Evolutionary conservation across 148 eudicot genomes (phyloP).

Genomic region (Chenopodium berlandieri): DNA sequence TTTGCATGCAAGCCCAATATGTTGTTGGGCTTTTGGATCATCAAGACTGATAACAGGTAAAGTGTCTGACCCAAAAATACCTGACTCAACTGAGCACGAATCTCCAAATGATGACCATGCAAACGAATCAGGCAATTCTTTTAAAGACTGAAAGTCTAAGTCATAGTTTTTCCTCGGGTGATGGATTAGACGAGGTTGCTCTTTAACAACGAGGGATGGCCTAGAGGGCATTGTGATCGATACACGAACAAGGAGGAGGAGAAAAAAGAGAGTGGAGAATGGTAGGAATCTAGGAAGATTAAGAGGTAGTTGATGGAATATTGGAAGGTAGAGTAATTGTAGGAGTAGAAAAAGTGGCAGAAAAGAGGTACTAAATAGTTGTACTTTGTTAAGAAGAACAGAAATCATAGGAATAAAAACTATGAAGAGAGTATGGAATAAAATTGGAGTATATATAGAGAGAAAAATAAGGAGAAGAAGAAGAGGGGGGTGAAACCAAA

Average conservation of each 20-base stretch:
- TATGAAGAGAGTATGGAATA: too few species aligned
- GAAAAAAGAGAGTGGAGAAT: too few species aligned
- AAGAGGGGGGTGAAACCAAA: not conserved
- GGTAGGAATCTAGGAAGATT: not conserved
- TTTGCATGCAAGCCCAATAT: slow-evolving; percentile 65
- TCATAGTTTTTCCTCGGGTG: not conserved
- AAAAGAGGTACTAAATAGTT: slow-evolving; percentile 10
- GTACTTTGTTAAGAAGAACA: slow-evolving; percentile 15
- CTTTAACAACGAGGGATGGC: not conserved
- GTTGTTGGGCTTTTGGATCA: slow-evolving; percentile 38
- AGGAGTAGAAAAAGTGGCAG: slow-evolving; percentile 8
- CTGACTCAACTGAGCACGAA: not conserved
- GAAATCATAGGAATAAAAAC: not conserved
- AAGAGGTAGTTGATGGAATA: not conserved
- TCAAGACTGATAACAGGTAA: slow-evolving; percentile 57
- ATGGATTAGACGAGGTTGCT: slow-evolving; percentile 2
- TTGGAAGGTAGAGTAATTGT: not conserved
- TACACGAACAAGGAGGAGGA: too few species aligned
- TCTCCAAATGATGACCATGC: slow-evolving; percentile 42
- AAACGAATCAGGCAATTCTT: slow-evolving; percentile 68
- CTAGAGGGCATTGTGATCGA: slow-evolving; percentile 43
- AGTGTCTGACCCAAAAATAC: not conserved
- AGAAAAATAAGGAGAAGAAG: slow-evolving; percentile 19
- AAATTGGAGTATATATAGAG: slow-evolving; percentile 10
- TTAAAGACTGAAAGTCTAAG: slow-evolving; percentile 47